phyloP scores from a whole-genome alignment of 2,329 filamentous ascomycete genomes.

The Trichoderma sp. region DNA sequence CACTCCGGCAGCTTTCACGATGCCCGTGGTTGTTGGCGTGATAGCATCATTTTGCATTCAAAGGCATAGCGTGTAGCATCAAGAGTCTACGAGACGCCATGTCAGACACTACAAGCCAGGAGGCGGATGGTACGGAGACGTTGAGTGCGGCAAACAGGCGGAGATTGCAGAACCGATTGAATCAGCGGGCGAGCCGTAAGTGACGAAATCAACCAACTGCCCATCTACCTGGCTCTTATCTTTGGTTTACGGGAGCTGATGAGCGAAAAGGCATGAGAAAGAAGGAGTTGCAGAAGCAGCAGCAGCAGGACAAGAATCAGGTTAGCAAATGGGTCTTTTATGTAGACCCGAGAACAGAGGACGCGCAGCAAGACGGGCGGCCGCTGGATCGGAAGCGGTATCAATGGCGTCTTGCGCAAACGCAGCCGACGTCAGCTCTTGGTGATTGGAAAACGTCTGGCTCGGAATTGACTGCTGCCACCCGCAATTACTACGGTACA shows the following conservation, averaged over 20 bases:
- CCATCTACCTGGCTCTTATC: not conserved
- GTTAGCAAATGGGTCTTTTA: slow-evolving; percentile 13
- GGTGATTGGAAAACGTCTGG: not conserved
- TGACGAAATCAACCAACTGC: not conserved
- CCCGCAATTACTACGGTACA: not conserved
- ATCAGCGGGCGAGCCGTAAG: slow-evolving; percentile 21
- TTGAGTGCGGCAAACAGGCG: slow-evolving; percentile 8
- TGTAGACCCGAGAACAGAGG: not conserved
- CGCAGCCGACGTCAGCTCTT: not conserved
- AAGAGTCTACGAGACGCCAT: not conserved
- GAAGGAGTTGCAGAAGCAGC: not conserved
- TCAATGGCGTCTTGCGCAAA: not conserved
- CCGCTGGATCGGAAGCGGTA: not conserved
- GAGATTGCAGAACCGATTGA: slow-evolving; percentile 20
- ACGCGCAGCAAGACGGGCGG: not conserved
- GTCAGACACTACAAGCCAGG: not conserved
- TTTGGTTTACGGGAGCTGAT: not conserved
- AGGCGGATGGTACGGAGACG: not conserved
- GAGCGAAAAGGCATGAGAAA: not conserved
- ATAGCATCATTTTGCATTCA: not conserved
- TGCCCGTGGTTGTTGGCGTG: not conserved
- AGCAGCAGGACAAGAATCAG: not conserved
- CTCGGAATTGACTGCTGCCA: not conserved
- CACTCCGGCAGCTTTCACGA: not conserved
- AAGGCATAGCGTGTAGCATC: not conserved